Percentiles rank a stretch among this genome's conserved stretches.
These are phyloP conservation scores for Kokia cookei DNA, from an alignment of 441 rosid species.

Conservation along the genomic window DNA sequence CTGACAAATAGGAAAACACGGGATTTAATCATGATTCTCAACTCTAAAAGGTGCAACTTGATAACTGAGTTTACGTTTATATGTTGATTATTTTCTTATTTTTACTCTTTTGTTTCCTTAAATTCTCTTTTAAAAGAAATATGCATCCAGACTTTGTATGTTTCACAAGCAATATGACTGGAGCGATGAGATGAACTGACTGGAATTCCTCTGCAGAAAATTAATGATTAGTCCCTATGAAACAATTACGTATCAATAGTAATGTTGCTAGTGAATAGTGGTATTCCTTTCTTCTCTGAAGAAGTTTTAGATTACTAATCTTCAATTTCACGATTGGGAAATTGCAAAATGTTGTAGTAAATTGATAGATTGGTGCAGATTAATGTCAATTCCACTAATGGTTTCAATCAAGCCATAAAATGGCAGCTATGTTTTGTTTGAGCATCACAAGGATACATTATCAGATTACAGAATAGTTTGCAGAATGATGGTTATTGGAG, in stretches of 20 bases:
- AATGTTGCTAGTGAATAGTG: background rate
- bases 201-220: conserved; percentile 1
- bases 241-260: background rate
- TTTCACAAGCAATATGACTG: background rate
- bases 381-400: background rate
- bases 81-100: background rate
- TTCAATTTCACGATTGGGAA: background rate
- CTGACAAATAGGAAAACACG: conserved; percentile 80
- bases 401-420: background rate
- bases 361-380: background rate
- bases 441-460: background rate
- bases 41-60: conserved; percentile 71
- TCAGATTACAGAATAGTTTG: background rate
- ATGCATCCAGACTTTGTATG: background rate
- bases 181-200: conserved; percentile 1
- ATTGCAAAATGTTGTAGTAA: background rate
- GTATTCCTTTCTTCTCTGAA: background rate
- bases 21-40: conserved; percentile 86
- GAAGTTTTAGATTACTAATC: background rate
- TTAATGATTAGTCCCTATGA: background rate
- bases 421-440: background rate
- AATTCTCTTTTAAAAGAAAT: background rate
- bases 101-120: background rate
- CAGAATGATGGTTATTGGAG: background rate
- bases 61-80: background rate